phyloP scores from a whole-genome alignment of 768 basidiomycete genomes.

The Kwoniella bestiolae region DNA sequence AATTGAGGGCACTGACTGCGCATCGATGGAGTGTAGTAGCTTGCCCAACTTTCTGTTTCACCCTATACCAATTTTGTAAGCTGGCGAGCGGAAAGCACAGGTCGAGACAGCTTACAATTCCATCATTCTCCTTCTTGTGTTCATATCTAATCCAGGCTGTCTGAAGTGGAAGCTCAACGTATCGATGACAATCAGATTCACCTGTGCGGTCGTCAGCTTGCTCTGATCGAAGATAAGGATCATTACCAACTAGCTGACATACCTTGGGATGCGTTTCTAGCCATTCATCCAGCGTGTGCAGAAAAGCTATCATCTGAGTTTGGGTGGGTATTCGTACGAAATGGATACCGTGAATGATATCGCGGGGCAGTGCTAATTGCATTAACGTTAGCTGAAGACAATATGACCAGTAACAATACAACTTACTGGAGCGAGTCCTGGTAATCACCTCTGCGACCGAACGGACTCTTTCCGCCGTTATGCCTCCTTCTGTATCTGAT shows the following conservation, averaged over 20 bases:
- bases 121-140: constrained; percentile 36
- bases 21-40: constrained; percentile 49
- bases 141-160: constrained; percentile 45
- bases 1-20: constrained; percentile 34
- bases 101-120: constrained; percentile 52
- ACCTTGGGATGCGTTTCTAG: constrained; percentile 45
- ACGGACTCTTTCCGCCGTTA: constrained; percentile 38
- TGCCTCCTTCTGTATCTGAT: constrained; percentile 53
- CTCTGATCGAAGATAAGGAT: not conserved
- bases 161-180: constrained; percentile 55
- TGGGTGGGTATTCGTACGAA: constrained; percentile 49
- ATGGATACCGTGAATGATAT: constrained; percentile 46
- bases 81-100: no score
- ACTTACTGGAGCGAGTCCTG: constrained; percentile 16
- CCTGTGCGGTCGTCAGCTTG: constrained; percentile 22
- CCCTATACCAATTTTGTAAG: constrained; percentile 23
- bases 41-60: constrained; percentile 50
- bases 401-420: not conserved
- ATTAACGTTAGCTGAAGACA: not conserved
- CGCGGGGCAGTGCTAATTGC: constrained; percentile 20
- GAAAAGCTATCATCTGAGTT: constrained; percentile 53
- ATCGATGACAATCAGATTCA: constrained; percentile 53
- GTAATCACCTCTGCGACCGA: constrained; percentile 32
- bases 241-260: not conserved
- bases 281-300: constrained; percentile 52